Percentiles rank a stretch among this genome's conserved stretches.
Evolutionary conservation across 164 flowering plant species (phyloP).

Genomic region (Cinnamomum micranthum): DNA sequence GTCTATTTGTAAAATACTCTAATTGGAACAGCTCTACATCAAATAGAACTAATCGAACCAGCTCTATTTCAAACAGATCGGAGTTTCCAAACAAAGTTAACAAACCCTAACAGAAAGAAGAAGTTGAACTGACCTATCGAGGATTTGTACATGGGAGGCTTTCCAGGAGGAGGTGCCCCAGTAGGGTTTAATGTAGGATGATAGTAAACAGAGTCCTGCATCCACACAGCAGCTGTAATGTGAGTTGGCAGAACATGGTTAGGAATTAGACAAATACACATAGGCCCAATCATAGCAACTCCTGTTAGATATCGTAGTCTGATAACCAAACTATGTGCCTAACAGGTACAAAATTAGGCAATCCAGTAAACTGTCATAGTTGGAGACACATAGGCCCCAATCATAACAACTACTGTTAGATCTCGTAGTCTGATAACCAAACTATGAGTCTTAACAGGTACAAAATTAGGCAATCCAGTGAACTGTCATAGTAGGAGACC

Average conservation of each 20-base stretch:
- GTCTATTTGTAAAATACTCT: too few species aligned
- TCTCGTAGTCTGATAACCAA: neutral
- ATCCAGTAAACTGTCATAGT: neutral
- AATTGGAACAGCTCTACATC: too few species aligned
- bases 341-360: neutral
- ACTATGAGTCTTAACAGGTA: neutral
- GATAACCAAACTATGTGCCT: neutral
- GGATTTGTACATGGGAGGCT: slow-evolving; percentile 95
- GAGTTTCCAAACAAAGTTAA: neutral
- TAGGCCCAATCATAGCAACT: neutral
- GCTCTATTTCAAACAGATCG: too few species aligned
- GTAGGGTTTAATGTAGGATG: slow-evolving; percentile 93
- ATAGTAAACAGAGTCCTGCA: slow-evolving; percentile 98
- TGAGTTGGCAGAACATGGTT: slow-evolving; percentile 5
- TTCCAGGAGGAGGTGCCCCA: slow-evolving; percentile 99
- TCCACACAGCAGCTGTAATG: neutral
- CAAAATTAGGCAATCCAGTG: neutral
- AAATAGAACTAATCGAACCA: too few species aligned
- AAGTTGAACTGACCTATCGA: slow-evolving; percentile 56
- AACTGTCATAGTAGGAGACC: too few species aligned
- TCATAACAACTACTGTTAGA: too few species aligned
- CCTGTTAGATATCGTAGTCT: neutral
- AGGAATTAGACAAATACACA: neutral
- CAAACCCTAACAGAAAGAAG: neutral
- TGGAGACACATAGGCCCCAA: neutral